Percentiles rank a stretch among this genome's conserved stretches.
Evolutionary conservation across 1,284 basidiomycete genomes (phyloP).

Genomic region (Puccinia novopanici): DNA sequence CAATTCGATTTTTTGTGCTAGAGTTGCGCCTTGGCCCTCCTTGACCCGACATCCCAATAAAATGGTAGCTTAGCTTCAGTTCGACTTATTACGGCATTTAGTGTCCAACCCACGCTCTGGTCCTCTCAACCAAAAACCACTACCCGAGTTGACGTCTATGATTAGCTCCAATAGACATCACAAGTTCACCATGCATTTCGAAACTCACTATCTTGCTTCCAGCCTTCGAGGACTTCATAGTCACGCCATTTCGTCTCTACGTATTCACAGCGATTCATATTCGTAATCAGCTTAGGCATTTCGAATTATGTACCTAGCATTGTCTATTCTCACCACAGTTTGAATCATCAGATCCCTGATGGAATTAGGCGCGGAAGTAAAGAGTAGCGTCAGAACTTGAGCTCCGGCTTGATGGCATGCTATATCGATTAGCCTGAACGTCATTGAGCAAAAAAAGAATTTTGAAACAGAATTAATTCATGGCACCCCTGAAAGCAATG

Average conservation of each 20-base stretch:
- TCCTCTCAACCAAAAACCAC: slow-evolving; percentile 51
- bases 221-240: slow-evolving; percentile 51
- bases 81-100: background rate
- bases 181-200: background rate
- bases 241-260: slow-evolving; percentile 48
- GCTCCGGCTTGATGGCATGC: slow-evolving; percentile 51
- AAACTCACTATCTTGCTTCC: slow-evolving; percentile 49
- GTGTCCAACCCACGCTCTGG: slow-evolving; percentile 49
- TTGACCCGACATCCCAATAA: background rate
- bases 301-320: background rate
- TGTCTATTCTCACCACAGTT: slow-evolving; percentile 44
- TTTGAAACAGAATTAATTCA: background rate
- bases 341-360: slow-evolving; percentile 51
- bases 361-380: slow-evolving; percentile 49
- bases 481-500: background rate
- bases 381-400: slow-evolving; percentile 49
- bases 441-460: background rate
- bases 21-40: background rate
- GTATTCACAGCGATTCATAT: background rate
- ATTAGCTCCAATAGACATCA: background rate
- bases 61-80: background rate
- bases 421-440: slow-evolving; percentile 49
- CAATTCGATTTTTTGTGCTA: background rate
- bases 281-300: background rate
- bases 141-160: background rate